Evolutionary conservation across 2,329 filamentous ascomycete species (phyloP).

Genomic region (Penicillium sp.): DNA sequence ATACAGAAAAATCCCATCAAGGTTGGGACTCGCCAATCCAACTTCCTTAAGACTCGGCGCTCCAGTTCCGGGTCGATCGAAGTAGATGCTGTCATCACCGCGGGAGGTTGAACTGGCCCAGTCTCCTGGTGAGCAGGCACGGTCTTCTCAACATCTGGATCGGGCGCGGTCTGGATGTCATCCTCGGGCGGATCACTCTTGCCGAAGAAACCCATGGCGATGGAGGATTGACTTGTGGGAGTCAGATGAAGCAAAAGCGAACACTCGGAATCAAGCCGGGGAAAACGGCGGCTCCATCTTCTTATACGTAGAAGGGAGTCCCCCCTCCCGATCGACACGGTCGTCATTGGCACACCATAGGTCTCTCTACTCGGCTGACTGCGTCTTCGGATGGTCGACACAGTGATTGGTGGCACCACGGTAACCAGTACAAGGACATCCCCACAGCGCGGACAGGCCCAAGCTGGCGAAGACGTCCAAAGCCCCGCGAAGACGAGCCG

Average conservation of each 20-base stretch:
- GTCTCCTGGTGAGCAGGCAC: conserved; percentile 24
- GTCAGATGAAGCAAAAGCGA: conserved; percentile 1
- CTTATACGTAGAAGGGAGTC: conserved; percentile 8
- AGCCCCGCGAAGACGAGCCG: background rate
- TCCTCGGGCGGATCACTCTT: conserved; percentile 20
- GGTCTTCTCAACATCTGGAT: conserved; percentile 30
- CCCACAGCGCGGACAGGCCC: too few species aligned
- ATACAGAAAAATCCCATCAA: conserved; percentile 42
- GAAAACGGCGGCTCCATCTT: conserved; percentile 3
- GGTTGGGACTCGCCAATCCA: conserved; percentile 37
- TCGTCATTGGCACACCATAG: background rate
- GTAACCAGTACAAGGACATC: too few species aligned
- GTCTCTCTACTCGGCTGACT: background rate
- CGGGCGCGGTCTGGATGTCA: conserved; percentile 20
- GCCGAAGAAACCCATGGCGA: conserved; percentile 23
- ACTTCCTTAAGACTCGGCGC: conserved; percentile 36
- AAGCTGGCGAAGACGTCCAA: too few species aligned
- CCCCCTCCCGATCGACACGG: background rate
- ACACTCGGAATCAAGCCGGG: conserved; percentile 4
- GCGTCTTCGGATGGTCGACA: background rate
- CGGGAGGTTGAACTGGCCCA: conserved; percentile 19
- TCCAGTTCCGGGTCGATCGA: conserved; percentile 37
- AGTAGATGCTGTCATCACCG: conserved; percentile 3
- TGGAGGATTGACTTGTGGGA: background rate
- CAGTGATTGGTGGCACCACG: conserved; percentile 2